phyloP scores from a whole-genome alignment of 2,329 filamentous ascomycete species.

The Drechmeria coniospora region DNA sequence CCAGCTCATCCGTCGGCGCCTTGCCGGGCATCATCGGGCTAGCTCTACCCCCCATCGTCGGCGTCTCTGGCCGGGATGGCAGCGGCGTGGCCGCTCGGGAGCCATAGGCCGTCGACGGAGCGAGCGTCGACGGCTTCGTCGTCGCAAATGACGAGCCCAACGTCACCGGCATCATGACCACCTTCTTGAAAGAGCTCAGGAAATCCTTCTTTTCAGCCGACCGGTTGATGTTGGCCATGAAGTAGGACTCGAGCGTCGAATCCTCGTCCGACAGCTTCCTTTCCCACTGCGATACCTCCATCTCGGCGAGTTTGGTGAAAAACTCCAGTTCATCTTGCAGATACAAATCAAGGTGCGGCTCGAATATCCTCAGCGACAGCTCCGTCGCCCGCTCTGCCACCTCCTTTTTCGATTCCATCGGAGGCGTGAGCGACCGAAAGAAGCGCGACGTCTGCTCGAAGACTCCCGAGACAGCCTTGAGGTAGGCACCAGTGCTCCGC shows the following conservation, averaged over 20 bases:
- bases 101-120: constrained; percentile 11
- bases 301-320: constrained; percentile 63
- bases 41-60: constrained; percentile 23
- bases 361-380: constrained; percentile 60
- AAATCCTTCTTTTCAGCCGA: constrained; percentile 96
- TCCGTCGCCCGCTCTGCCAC: constrained; percentile 50
- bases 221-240: constrained; percentile 88
- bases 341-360: constrained; percentile 87
- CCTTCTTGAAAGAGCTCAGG: constrained; percentile 89
- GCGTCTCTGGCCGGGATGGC: constrained; percentile 34
- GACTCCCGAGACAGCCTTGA: constrained; percentile 73
- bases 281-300: constrained; percentile 74
- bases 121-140: constrained; percentile 17
- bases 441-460: constrained; percentile 79
- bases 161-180: constrained; percentile 97
- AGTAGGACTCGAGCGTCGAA: constrained; percentile 78
- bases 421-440: constrained; percentile 52
- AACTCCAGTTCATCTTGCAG: constrained; percentile 79
- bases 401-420: constrained; percentile 43
- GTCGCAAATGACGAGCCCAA: constrained; percentile 42
- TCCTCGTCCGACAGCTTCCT: constrained; percentile 84
- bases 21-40: constrained; percentile 34
- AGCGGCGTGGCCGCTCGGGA: constrained; percentile 16
- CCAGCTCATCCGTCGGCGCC: constrained; percentile 77
- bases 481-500: constrained; percentile 57